Evolutionary conservation across 176 grass and related monocot genomes (phyloP), one percentile per base, ranked within the genome.

Genomic region (Carex myosuroides): DNA sequence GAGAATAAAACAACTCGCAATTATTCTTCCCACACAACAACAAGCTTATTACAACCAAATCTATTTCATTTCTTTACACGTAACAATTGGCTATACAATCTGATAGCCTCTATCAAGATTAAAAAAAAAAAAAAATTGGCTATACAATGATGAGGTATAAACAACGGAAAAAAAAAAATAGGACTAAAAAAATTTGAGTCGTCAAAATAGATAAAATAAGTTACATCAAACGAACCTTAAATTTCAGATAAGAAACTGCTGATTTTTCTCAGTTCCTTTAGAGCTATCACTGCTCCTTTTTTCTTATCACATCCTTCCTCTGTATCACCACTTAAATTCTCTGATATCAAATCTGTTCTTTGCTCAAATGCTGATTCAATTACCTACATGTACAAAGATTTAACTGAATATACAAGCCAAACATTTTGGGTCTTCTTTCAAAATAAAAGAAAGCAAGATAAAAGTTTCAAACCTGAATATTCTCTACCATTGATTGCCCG

Each of bases 401-500:
- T 13, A 55, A 55, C 30, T 55, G 42, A 22, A 74, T 17, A 58
- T 5, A 52, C 24, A 73, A 74, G 10, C 12, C 11, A 52, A 3
- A 74, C 20, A 22, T 46, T 52, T 30, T 48, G 22, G 22, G 50
- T n/a, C 46, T 16, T 54, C 3, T 52, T 54, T 14, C 4, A 52
- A 21, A 75, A 26, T 24, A 76, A 26, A 29, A 17, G 46, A 16
- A 30, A 32, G 55, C 21, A 64, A 54, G 42, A 80, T n/a, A 42
- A 10, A 17, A 24, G 7, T 39, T 37, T 33, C 61, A 52, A 83
- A 99, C 96, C 93, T 99, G 91, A 84, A 99, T 90, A 88, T 99
- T 95, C 72, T 92, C 93, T 81, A 88, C 79, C 91, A 99, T 95
- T 35, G 93, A 93, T 64, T 95, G 88, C 9, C 93, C 96, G 17